These are phyloP conservation scores for Quercus engelmannii DNA, from an alignment of 306 rosid genomes.

Conservation along the genomic window DNA sequence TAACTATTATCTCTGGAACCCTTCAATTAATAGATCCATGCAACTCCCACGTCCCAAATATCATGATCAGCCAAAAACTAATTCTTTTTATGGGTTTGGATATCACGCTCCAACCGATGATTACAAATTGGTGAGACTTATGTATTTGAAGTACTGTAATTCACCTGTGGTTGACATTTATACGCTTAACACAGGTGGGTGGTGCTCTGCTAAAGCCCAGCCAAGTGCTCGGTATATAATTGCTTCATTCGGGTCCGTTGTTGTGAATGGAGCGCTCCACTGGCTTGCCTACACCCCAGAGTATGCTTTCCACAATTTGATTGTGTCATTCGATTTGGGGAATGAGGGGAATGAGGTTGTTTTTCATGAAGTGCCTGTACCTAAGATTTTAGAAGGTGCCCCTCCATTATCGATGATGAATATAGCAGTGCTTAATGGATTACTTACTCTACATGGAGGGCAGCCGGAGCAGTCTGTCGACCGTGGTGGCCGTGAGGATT, in stretches of 20 bases:
- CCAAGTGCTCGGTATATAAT: background rate
- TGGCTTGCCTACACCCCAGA: background rate
- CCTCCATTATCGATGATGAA: no score
- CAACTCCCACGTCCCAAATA: background rate
- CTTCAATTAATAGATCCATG: background rate
- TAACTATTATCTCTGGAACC: background rate
- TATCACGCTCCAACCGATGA: background rate
- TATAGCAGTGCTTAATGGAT: background rate
- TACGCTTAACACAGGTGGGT: background rate
- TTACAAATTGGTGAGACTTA: background rate
- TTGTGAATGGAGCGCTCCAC: background rate
- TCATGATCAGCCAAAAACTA: background rate
- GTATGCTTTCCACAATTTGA: background rate
- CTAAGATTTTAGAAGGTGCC: background rate
- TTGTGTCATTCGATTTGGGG: background rate
- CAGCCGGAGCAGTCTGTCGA: no score
- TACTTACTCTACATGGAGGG: background rate
- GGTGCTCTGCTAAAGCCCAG: background rate
- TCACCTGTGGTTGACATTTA: background rate
- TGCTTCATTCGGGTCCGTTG: no score
- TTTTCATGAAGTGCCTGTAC: background rate
- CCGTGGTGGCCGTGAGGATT: no score
- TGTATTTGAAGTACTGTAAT: background rate
- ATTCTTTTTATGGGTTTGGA: background rate
- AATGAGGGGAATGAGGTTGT: background rate